Evolutionary conservation across 2,329 filamentous ascomycete genomes (phyloP), one percentile per base, ranked within the genome.

Genomic region (Ophiostoma pallidulum): DNA sequence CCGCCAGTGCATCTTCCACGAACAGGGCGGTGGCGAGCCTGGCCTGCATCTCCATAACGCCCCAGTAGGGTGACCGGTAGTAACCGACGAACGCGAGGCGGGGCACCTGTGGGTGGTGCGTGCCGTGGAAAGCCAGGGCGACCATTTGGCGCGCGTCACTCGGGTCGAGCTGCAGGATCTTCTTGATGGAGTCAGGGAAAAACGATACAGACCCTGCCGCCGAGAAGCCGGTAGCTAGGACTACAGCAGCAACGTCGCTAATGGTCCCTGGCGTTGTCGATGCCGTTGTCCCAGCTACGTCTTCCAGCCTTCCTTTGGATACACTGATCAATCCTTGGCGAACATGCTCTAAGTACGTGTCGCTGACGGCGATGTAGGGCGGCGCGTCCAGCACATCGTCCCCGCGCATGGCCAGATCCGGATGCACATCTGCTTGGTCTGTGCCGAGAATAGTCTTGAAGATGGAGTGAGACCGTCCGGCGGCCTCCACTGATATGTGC

Each of bases 31-130:
- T 72, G 6, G 90, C 66, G 52, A 85, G 74, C 1, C 83, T 75
- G 3, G 86, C 82, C 64, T 94, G 87, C 82, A 89, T 86, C 62
- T 92, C 86, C 74, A 91, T 88, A 0, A 89, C 80, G 1, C 84
- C 84, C 87, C 87, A 94, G 61, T 87, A 92, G 0, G 86, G 86
- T 0, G 84, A 84, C 51, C 87, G 76, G 59, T 94, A 94, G 63
- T 89, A 88, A 0, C 87, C 87, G 1, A 92, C 81, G 57, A 92
- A 90, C 0, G 84, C 86, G 0, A 92, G 65, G 6, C 75, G 75
- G 0, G 81, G 74, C 0, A 89, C 62, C 0, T 70, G 65, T 0
- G 74, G 72, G 49, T 82, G 77, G 47, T 81, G 69, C 0, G 80
- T 81, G 1, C 76, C 77, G 53, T 86, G 81, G 42, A 83, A 80